Evolutionary conservation across 208 protist species (phyloP), one percentile per base, ranked within the genome.

Genomic region (Endotrypanum monterogeii): DNA sequence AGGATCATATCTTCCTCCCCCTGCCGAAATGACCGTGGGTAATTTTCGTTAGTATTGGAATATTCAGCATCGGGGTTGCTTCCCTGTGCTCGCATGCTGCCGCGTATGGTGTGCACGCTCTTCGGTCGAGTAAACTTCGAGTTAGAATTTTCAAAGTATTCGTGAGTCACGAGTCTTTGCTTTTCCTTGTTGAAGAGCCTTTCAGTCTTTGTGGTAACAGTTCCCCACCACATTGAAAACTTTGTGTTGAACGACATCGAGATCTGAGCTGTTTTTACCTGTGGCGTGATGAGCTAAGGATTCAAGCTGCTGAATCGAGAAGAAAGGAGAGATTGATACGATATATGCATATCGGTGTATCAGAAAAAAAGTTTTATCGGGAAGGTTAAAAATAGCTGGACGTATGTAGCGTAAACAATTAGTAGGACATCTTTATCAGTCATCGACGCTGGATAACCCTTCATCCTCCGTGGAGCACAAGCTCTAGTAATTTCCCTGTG

Each of bases 221-320:
- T 86, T 8, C 87, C 87, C 85, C 85, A 91, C 74, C 78, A 84
- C 87, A 94, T 94, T 25, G 78, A 84, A 35, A 79, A 76, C 70
- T 88, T 94, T 2, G 89, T 94, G 50, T 62, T 78, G 62, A 91
- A 90, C 0, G 83, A 75, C 89, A 91, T 94, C 7, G 58, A 16
- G 44, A 39, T 44, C 8, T 30, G n/a, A 44, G 5, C 30, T 63
- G 35, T 4, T 39, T 61, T 61, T 5, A 14, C 39, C 7, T 46
- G 58, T 63, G n/a, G 35, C 39, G 35, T 23, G 12, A 28, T 14
- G 20, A 37, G 32, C 44, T 28, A 23, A 37, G 12, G 14, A 63
- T 37, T 16, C 32, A 25, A 14, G 23, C 35, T 63, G 39, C 30
- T 25, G 35, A 41, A 37, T n/a, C 20, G n/a, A 18, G 30, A 61